Base-by-base conservation (phyloP, 345 rosid species). In the Euphorbia lathyris region DNA sequence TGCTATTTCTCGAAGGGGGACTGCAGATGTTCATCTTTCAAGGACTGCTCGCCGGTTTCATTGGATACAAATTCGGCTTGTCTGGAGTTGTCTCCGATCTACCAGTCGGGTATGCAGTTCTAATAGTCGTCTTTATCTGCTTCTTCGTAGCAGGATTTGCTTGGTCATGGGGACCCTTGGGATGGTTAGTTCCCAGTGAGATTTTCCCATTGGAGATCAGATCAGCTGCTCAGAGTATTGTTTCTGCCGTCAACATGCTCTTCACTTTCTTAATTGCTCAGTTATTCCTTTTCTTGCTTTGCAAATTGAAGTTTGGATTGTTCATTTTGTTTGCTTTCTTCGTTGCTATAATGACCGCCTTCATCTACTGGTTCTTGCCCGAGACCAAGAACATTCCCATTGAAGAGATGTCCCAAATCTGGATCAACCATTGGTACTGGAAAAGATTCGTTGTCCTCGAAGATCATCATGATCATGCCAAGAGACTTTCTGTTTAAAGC, bases 161-260 rank as follows among this genome's bases (percentile, higher is more conserved):
- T 5, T 84, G 90, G 88, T 86, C 90, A 51, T 86, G 88, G 90
- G 90, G 88, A 0, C 88, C 88, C 14, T 74, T 84, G 0, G 85
- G 90, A 1, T 84, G 90, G 90, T 68, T 86, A 29, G 80, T 86
- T 40, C 90, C 88, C 0, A 84, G 90, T 23, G 88, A 86, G 64
- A 84, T 79, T 3, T 84, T 84, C 71, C 90, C 88, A 0, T 10
- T 86, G 1, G 88, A 86, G 69, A 84, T 83, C 0, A 56, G 85
- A 60, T 71, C 85, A 0, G 74, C 85, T 0, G 86, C 84, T 9
- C 85, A 71, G 23, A 50, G 61, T 14, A 40, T 74, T 45, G 76
- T 83, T 16, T 80, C 74, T 5, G 82, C 88, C 0, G 84, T 79
- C 40, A 86, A 84, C 72, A 86, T 83, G 88, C 45, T 86, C 34